A percentile compares a stretch with the other conserved stretches of the same genome.
phyloP scores from a whole-genome alignment of 352 stramenopile species.

The Elongisporangium anandrum region DNA sequence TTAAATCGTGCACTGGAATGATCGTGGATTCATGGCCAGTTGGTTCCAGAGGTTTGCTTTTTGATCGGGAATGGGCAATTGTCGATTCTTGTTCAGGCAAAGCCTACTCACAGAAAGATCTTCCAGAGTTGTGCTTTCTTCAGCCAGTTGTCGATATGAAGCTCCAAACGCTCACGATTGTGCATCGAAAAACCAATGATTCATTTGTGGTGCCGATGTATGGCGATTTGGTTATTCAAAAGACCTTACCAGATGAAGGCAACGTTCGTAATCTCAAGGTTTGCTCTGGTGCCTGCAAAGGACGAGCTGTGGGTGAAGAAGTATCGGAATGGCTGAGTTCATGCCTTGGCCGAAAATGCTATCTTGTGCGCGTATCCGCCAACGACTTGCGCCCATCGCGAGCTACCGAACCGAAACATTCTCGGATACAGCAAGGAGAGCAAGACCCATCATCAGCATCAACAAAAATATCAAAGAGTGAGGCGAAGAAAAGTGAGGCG shows the following conservation, averaged over 20 bases:
- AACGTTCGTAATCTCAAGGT: slow-evolving; percentile 37
- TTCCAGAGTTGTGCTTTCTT: slow-evolving; percentile 57
- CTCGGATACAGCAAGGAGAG: neutral
- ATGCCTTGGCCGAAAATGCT: slow-evolving; percentile 53
- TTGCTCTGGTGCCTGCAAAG: slow-evolving; percentile 50
- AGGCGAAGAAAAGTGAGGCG: slow-evolving; percentile 22
- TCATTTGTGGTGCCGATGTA: slow-evolving; percentile 40
- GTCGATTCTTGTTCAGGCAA: slow-evolving; percentile 43
- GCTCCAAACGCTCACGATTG: slow-evolving; percentile 51
- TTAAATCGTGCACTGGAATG: slow-evolving; percentile 77
- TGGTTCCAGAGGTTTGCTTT: slow-evolving; percentile 51
- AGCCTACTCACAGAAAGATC: slow-evolving; percentile 54
- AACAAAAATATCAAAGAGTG: neutral
- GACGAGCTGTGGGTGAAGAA: slow-evolving; percentile 36
- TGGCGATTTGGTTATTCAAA: slow-evolving; percentile 9
- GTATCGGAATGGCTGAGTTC: slow-evolving; percentile 65
- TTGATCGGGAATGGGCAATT: slow-evolving; percentile 75
- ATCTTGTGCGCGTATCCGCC: slow-evolving; percentile 60
- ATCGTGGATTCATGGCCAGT: slow-evolving; percentile 50
- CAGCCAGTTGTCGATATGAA: slow-evolving; percentile 55
- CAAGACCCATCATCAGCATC: neutral
- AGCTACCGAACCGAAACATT: slow-evolving; percentile 7
- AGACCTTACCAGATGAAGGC: slow-evolving; percentile 10
- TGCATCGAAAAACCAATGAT: slow-evolving; percentile 10
- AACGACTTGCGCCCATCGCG: slow-evolving; percentile 32